Percentiles rank a stretch among this genome's conserved stretches.
Evolutionary conservation across 345 rosid species (phyloP).

Genomic region (Theobroma cacao): DNA sequence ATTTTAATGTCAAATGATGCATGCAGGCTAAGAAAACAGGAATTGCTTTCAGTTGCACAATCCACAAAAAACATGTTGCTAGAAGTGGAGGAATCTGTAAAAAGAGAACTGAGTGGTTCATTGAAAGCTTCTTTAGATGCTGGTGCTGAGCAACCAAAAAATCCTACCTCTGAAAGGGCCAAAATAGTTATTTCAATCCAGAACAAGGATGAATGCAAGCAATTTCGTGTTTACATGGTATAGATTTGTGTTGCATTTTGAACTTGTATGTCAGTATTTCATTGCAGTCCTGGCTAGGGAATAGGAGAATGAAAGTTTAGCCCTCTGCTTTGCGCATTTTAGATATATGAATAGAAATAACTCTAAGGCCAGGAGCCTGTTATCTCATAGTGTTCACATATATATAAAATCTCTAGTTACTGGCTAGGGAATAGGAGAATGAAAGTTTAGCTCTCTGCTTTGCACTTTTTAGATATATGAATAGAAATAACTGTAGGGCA

Average conservation of each 20-base stretch:
- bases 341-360: not conserved
- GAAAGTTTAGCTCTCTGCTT: not conserved
- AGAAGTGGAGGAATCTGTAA: slow-evolving; percentile 53
- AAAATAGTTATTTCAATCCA: slow-evolving; percentile 73
- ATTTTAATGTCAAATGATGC: slow-evolving; percentile 10
- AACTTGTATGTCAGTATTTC: not conserved
- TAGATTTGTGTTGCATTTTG: slow-evolving; percentile 6
- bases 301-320: not conserved
- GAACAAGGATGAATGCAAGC: slow-evolving; percentile 63
- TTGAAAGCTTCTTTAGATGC: slow-evolving; percentile 27
- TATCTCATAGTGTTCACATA: not conserved
- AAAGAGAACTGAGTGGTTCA: slow-evolving; percentile 31
- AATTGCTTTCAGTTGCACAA: slow-evolving; percentile 56
- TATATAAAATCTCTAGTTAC: not conserved
- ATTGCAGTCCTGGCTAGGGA: not conserved
- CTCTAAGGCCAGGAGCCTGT: not conserved
- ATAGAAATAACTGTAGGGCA: not conserved
- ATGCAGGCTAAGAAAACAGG: slow-evolving; percentile 69
- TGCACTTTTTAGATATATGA: not conserved
- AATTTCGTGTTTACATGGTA: slow-evolving; percentile 70
- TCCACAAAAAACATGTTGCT: slow-evolving; percentile 47
- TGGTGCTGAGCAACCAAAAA: slow-evolving; percentile 32
- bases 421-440: not conserved
- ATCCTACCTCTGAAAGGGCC: slow-evolving; percentile 42
- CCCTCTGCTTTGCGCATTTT: not conserved